Conservation (phyloP, 139 green algal genomes). For the Raphidocelis subcapitata region DNA sequence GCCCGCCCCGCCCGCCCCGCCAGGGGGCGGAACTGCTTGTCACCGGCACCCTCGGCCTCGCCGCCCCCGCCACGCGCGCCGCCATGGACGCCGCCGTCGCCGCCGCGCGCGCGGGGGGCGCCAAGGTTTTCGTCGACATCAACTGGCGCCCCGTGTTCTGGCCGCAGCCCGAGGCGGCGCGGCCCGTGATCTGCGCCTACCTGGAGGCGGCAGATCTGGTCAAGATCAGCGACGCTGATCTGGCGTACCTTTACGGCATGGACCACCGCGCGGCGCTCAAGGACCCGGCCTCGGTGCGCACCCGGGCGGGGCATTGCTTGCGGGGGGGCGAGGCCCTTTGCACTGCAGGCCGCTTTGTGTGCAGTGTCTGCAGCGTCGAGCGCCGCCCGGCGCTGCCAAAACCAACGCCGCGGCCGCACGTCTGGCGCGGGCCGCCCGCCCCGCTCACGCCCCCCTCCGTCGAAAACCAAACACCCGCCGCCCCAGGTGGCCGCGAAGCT, state of each 20-base stretch:
- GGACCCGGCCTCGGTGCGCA: slow-evolving; percentile 48
- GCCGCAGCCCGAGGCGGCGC: slow-evolving; percentile 39
- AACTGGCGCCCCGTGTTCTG: slow-evolving; percentile 95
- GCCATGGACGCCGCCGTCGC: slow-evolving; percentile 61
- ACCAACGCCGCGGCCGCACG: too few relatives aligned
- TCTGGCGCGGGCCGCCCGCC: too few relatives aligned
- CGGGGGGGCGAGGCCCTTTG: too few relatives aligned
- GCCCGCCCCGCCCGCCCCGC: not conserved
- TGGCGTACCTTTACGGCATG: slow-evolving; percentile 80
- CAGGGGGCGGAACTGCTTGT: slow-evolving; percentile 66
- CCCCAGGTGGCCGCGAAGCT: slow-evolving; percentile 58
- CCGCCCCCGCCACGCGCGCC: slow-evolving; percentile 52
- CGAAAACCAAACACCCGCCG: not conserved
- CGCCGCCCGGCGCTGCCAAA: too few relatives aligned
- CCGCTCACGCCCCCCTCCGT: too few relatives aligned
- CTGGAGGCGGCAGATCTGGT: slow-evolving; percentile 71
- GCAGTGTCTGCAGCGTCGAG: too few relatives aligned
- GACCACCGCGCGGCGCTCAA: slow-evolving; percentile 43
- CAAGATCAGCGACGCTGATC: slow-evolving; percentile 85
- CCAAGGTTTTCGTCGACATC: slow-evolving; percentile 78
- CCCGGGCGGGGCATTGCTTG: not conserved
- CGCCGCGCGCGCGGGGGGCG: slow-evolving; percentile 24
- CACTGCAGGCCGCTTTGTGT: too few relatives aligned
- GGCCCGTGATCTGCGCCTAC: slow-evolving; percentile 38
- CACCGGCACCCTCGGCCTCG: slow-evolving; percentile 82